These are phyloP conservation scores for Pachysandra terminalis DNA, from an alignment of 164 flowering plant species.

Conservation along the genomic window DNA sequence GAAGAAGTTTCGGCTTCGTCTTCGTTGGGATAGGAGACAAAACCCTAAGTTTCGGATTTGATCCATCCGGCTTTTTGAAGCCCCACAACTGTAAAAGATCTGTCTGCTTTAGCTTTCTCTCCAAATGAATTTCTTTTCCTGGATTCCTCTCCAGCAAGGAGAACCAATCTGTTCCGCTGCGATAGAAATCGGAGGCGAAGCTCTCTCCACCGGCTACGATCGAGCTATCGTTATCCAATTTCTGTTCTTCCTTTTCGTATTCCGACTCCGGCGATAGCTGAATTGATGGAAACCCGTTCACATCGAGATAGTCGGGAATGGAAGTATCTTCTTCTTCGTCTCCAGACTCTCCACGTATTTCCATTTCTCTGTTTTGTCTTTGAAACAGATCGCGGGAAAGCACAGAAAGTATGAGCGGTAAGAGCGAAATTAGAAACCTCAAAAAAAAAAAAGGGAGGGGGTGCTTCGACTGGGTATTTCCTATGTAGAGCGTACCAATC, in stretches of 20 bases:
- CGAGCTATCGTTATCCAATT: neutral
- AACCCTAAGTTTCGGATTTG: conserved; percentile 1
- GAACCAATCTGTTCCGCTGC: conserved; percentile 56
- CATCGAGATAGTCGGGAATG: conserved; percentile 17
- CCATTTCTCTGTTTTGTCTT: conserved; percentile 3
- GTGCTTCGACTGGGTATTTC: no score
- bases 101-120: conserved; percentile 41
- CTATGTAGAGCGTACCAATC: no score
- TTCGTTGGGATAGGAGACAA: neutral
- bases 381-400: conserved; percentile 6
- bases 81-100: conserved; percentile 62
- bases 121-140: neutral
- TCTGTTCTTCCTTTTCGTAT: conserved; percentile 3
- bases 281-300: conserved; percentile 26
- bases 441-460: no score
- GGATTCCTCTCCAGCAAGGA: conserved; percentile 20
- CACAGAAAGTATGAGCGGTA: neutral
- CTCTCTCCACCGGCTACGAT: conserved; percentile 18
- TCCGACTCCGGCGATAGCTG: neutral
- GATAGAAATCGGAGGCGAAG: conserved; percentile 51
- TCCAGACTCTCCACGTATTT: neutral
- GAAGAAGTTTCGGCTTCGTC: conserved; percentile 11
- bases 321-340: conserved; percentile 14
- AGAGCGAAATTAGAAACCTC: no score
- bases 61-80: conserved; percentile 20